Base-by-base conservation (phyloP, 2,329 filamentous ascomycete species). In the Ascochyta clinopodiicola region DNA sequence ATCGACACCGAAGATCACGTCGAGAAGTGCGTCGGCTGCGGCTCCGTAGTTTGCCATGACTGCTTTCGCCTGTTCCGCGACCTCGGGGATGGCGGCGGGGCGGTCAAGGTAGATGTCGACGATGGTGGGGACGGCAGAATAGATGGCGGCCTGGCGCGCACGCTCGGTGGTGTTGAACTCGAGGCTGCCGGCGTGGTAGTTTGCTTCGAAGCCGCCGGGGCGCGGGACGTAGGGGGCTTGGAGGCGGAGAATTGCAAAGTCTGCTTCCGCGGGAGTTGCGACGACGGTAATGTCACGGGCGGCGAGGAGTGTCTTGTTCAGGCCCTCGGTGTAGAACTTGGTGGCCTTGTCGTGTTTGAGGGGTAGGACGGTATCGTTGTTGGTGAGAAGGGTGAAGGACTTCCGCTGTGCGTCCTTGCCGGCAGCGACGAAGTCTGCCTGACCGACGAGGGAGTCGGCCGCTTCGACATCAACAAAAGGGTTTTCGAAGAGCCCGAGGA, bases 401-500 rank as follows among this genome's bases (percentile, higher is more conserved):
- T 63, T 68, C 21, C 73, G 69, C 52, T 76, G 78, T 0, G 77
- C 66, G 40, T 77, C 75, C 31, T 68, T 63, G 25, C 77, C 78
- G 0, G 74, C 56, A 2, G 68, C 63, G 8, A 69, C 61, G 56
- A 81, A 83, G 53, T 80, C 77, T 9, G 73, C 64, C 31, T 79
- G 79, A 3, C 80, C 81, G 17, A 81, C 80, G 3, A 79, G 62
- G 2, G 69, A 66, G 1, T 67, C 72, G 0, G 80, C 80, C 1
- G 68, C 72, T 1, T 78, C 77, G 1, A 73, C 71, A 52, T 84
- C 79, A 4, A 83, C 78, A 38, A 80, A 84, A 0, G 79, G 81
- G 43, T 80, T 77, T 12, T 84, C 81, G 44, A 84, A 84, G 7
- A 84, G 76, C 3, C 81, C 81, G 0, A 84, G 75, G 4, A 75